These are phyloP conservation scores for Geoglossum glabrum DNA, from an alignment of 495 filamentous ascomycete genomes.

Conservation along the genomic window DNA sequence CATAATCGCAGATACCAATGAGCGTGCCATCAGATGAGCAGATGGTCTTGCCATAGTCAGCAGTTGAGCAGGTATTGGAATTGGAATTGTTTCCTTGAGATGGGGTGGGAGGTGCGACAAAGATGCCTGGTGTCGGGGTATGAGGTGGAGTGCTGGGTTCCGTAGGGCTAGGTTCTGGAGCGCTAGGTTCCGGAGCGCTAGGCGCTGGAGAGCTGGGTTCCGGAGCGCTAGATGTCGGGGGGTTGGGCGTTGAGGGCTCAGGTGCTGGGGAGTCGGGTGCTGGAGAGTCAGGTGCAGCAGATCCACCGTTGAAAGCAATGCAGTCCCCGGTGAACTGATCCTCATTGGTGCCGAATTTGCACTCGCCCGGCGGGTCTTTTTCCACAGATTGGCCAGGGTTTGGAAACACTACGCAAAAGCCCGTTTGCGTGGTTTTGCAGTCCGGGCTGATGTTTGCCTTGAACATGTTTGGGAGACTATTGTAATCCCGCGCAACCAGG, in stretches of 20 bases:
- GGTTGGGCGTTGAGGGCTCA: neutral
- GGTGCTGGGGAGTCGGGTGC: too few species aligned
- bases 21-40: conserved; percentile 12
- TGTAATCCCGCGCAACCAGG: conserved; percentile 7
- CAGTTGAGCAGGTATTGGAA: neutral
- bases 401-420: conserved; percentile 28
- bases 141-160: neutral
- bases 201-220: neutral
- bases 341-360: neutral
- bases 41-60: conserved; percentile 7
- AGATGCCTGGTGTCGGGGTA: conserved; percentile 2
- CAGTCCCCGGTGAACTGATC: neutral
- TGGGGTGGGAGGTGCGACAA: too few species aligned
- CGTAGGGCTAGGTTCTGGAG: neutral
- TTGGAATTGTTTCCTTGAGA: neutral
- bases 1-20: conserved; percentile 10
- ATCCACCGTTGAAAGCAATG: neutral
- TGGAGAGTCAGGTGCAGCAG: neutral
- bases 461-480: conserved; percentile 58
- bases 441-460: conserved; percentile 47
- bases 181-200: neutral
- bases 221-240: neutral
- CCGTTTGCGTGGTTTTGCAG: conserved; percentile 28
- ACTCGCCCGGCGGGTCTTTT: conserved; percentile 14
- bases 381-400: conserved; percentile 35